These are phyloP conservation scores for Chrysochromulina parva DNA, from an alignment of 78 protist genomes.

Conservation along the genomic window DNA sequence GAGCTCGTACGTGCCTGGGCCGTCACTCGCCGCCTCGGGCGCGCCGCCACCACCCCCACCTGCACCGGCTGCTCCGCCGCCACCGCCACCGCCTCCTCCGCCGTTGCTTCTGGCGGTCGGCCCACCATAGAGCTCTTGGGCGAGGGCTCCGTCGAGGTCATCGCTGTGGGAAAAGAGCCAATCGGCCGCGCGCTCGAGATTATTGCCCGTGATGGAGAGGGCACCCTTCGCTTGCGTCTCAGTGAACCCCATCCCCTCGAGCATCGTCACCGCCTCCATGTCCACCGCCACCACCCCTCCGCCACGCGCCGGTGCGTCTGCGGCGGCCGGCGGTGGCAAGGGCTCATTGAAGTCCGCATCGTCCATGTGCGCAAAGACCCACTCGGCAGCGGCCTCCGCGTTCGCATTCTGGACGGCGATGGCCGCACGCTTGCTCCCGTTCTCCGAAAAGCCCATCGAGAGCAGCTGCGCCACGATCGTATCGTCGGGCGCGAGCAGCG, in stretches of 20 bases:
- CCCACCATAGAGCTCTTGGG: background rate
- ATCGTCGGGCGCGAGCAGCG: constrained; percentile 6
- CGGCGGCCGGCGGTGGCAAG: background rate
- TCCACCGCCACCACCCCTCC: background rate
- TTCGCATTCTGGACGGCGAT: constrained; percentile 30
- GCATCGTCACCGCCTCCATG: constrained; percentile 33
- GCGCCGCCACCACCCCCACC: constrained; percentile 47
- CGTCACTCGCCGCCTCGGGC: background rate
- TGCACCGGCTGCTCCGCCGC: background rate
- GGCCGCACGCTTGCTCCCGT: constrained; percentile 54
- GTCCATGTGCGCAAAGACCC: constrained; percentile 55
- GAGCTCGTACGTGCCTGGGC: constrained; percentile 58
- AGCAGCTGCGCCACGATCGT: constrained; percentile 9
- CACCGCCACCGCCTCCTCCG: background rate
- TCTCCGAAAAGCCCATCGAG: constrained; percentile 54
- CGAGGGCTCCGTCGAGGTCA: constrained; percentile 52
- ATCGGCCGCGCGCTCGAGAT: constrained; percentile 77
- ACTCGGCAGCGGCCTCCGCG: constrained; percentile 52
- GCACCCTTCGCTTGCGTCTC: constrained; percentile 31
- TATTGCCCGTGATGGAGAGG: background rate
- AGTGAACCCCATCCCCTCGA: constrained; percentile 46
- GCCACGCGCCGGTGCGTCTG: background rate
- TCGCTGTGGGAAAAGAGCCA: constrained; percentile 86
- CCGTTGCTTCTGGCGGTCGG: background rate
- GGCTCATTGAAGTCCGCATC: constrained; percentile 57